These are phyloP conservation scores for Akebia trifoliata DNA, from an alignment of 164 flowering plant genomes.

Conservation along the genomic window DNA sequence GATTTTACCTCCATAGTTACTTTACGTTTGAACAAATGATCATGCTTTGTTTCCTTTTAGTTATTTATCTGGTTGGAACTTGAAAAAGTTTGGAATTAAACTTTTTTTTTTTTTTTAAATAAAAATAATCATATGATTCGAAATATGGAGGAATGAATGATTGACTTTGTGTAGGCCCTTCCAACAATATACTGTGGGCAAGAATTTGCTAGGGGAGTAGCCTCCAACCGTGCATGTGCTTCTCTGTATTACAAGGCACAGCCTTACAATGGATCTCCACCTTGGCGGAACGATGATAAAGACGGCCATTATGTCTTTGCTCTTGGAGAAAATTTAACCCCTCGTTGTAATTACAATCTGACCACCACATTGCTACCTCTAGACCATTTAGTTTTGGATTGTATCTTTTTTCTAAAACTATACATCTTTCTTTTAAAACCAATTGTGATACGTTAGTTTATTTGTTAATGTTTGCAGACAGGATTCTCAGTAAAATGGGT, in stretches of 20 bases:
- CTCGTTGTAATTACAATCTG: conserved; percentile 53
- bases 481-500: conserved; percentile 86
- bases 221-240: conserved; percentile 40
- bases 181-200: conserved; percentile 53
- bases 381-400: background rate
- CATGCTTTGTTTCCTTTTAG: too few relatives aligned
- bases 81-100: too few relatives aligned
- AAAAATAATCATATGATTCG: too few relatives aligned
- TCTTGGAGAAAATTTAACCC: conserved; percentile 68
- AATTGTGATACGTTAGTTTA: background rate
- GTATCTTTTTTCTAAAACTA: background rate
- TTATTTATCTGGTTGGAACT: background rate
- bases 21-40: too few relatives aligned
- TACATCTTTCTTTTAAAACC: background rate
- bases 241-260: conserved; percentile 42
- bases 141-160: background rate
- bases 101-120: too few relatives aligned
- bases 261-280: conserved; percentile 66
- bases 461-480: conserved; percentile 48
- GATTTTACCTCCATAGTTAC: too few relatives aligned
- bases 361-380: background rate
- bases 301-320: conserved; percentile 81
- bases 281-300: conserved; percentile 87
- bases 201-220: conserved; percentile 42
- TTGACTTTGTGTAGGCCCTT: conserved; percentile 39